Evolutionary conservation across 1,284 basidiomycete genomes (phyloP).

Genomic region (Ceratobasidium sp.): DNA sequence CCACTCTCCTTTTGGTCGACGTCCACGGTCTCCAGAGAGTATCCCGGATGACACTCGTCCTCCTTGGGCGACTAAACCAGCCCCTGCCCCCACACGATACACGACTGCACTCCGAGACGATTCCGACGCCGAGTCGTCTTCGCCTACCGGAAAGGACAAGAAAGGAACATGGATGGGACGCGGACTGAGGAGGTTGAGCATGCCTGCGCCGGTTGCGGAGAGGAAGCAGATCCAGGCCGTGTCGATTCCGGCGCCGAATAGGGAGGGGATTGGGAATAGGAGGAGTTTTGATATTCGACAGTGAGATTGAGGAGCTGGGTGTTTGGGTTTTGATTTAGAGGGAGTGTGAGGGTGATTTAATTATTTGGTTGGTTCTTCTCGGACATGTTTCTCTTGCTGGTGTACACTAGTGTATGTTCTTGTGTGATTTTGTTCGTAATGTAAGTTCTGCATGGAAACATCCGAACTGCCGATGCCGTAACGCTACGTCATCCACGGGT

Average conservation of each 20-base stretch:
- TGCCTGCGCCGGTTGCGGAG: slow-evolving; percentile 67
- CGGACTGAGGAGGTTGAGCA: slow-evolving; percentile 69
- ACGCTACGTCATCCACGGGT: too few relatives aligned
- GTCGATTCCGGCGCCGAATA: slow-evolving; percentile 36
- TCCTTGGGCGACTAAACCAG: slow-evolving; percentile 52
- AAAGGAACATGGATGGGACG: slow-evolving; percentile 72
- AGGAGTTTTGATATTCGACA: slow-evolving; percentile 35
- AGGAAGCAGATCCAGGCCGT: slow-evolving; percentile 40
- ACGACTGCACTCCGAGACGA: slow-evolving; percentile 50
- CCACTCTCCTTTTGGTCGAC: slow-evolving; percentile 36
- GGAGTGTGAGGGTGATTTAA: too few relatives aligned
- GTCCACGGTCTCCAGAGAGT: slow-evolving; percentile 37
- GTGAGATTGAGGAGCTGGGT: too few relatives aligned
- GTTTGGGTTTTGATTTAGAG: too few relatives aligned
- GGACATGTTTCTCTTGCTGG: too few relatives aligned
- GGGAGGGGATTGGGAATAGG: slow-evolving; percentile 20
- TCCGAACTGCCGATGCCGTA: too few relatives aligned
- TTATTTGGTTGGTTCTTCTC: too few relatives aligned
- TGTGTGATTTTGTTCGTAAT: too few relatives aligned
- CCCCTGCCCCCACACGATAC: slow-evolving; percentile 58
- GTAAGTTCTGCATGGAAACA: too few relatives aligned
- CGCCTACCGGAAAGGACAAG: slow-evolving; percentile 63
- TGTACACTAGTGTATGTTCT: too few relatives aligned
- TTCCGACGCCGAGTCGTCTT: slow-evolving; percentile 54
- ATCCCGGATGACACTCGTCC: slow-evolving; percentile 37